Evolutionary conservation across 352 stramenopile species (phyloP), one percentile per base, ranked within the genome.

Genomic region (Phytophthora foliorum): DNA sequence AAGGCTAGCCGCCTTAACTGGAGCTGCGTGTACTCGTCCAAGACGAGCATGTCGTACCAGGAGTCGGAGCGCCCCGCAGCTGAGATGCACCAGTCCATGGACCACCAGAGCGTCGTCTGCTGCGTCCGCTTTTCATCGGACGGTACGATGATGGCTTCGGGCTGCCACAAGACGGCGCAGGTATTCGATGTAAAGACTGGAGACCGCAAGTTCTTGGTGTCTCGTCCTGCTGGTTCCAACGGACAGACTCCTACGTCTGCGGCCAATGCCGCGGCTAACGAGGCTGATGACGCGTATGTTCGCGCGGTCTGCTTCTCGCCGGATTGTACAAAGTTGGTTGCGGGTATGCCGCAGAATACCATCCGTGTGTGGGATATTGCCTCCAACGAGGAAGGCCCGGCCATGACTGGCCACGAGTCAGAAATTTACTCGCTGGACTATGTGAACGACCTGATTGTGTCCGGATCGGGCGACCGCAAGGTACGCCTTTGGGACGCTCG

Each of bases 371-470:
- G 88, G 88, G 88, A 96, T 62, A 96, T 96, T 66, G 88, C 81
- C 8, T 84, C 88, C 39, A 93, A 96, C 61, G 87, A 96, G 52
- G 88, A 96, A 84, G 86, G 82, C 21, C 84, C 82, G 14, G 73
- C 85, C 13, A 90, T 96, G 80, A 88, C 86, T 39, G 88, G 88
- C 46, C 88, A 96, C 66, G 88, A 96, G 57, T 90, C 87, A 13
- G 88, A 94, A 58, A 94, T 96, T 60, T 96, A 96, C 72, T 92
- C 86, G 39, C 68, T 96, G 29, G 88, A 94, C 62, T 96, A 94
- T 52, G 85, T 96, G 42, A 90, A 92, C 53, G 85, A 96, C 64
- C 77, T 94, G 58, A 96, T 96, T 58, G 88, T 94, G 27, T 94
- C 86, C n/a, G 88, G 88, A 31, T 94, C 85, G 16, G 88, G 88